These are phyloP conservation scores for Alternaria triticina DNA, from an alignment of 2,329 filamentous ascomycete species.

Conservation along the genomic window DNA sequence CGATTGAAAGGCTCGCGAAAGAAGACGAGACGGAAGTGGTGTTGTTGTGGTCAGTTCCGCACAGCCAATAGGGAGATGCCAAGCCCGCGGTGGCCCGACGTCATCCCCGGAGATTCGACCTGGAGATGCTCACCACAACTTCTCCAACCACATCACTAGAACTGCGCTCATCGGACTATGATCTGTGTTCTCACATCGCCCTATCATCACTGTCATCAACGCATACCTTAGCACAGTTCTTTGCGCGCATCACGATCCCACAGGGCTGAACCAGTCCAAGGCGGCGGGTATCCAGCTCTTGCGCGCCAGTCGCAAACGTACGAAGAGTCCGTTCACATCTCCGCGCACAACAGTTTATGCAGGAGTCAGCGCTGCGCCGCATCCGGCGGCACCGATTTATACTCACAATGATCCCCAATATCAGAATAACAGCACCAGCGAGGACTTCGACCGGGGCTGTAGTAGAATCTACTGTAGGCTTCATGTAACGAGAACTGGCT, in stretches of 20 bases:
- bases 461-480: not conserved
- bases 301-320: not conserved
- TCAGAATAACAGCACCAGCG: not conserved
- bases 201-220: not conserved
- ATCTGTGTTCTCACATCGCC: not conserved
- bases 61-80: not conserved
- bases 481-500: not conserved
- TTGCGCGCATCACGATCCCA: not conserved
- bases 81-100: not conserved
- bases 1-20: not conserved
- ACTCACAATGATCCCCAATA: not conserved
- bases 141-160: not conserved
- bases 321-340: rapidly evolving
- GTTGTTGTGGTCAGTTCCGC: not conserved
- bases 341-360: not conserved
- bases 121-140: not conserved
- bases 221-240: not conserved
- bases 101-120: not conserved
- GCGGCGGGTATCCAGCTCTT: not conserved
- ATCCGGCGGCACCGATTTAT: not conserved
- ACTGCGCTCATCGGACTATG: not conserved
- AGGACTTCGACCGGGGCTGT: not conserved
- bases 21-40: not conserved
- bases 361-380: not conserved
- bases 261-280: not conserved